Evolutionary conservation across 768 basidiomycete species (phyloP), one percentile per base, ranked within the genome.

Genomic region (Kwoniella newhampshirensis): DNA sequence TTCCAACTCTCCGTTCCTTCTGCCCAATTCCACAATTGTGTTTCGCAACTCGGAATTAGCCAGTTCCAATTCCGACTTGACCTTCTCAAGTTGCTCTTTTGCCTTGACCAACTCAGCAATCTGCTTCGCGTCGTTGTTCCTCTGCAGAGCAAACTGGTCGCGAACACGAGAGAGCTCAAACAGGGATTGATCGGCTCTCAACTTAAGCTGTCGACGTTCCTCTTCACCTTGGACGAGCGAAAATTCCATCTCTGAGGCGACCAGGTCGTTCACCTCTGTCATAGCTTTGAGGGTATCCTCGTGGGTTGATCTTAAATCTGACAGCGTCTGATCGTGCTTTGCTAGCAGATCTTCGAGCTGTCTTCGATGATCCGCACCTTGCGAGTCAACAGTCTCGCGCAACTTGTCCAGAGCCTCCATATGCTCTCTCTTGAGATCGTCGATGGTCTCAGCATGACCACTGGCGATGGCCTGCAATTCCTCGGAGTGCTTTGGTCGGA

Each of bases 121-220:
- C 25, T 66, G 57, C 51, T 63, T 64, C 6, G 35, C 32, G 45
- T 64, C 67, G 26, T 20, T 43, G 27, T 60, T 62, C n/a, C 56
- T 57, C 49, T 68, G 64, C 11, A 68, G 35, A 12, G 62, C 60
- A 45, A 54, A 55, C 36, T 68, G 62, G 48, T 71, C 70, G 21
- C 64, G 54, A 20, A 68, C 48, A n/a, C 64, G 41, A 2, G 65
- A 66, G 11, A 70, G 49, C 47, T 71, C 70, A 45, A 71, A 71
- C 9, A 60, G 32, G 1, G 63, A 60, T 54, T 68, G 67, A 60
- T 71, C 67, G 13, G 67, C 67, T 28, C 61, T 62, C 64, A 71
- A 68, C 57, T 68, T 68, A 46, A 68, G 54, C 36, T 70, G 70
- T 18, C 67, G 62, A 11, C 67, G 59, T 36, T 64, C 54, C 23